Percentiles rank a stretch among this genome's conserved stretches.
Conservation (phyloP, 2,329 filamentous ascomycete species). For the Aureobasidium sp. region DNA sequence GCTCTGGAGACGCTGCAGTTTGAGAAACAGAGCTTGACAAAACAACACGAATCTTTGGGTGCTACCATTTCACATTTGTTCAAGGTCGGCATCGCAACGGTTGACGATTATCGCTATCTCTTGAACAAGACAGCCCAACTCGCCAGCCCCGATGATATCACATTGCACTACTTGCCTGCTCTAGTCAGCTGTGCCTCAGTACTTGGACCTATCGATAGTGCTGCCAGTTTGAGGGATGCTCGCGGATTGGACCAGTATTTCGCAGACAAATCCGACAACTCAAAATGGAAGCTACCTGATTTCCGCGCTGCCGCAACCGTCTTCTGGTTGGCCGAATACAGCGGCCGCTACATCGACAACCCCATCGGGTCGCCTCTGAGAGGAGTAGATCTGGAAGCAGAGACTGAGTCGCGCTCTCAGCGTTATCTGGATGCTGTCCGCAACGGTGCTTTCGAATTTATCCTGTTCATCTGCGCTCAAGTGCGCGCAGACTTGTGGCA, state of each 20-base stretch:
- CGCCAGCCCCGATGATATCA: conserved; percentile 66
- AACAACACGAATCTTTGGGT: conserved; percentile 82
- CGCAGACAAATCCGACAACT: conserved; percentile 56
- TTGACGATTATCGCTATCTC: conserved; percentile 66
- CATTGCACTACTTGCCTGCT: conserved; percentile 75
- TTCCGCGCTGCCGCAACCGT: conserved; percentile 70
- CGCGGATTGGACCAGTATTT: conserved; percentile 62
- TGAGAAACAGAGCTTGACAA: conserved; percentile 68
- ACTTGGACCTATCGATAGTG: conserved; percentile 70
- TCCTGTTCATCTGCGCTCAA: conserved; percentile 76
- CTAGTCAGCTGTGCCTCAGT: conserved; percentile 68
- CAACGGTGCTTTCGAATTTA: conserved; percentile 86
- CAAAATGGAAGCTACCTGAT: conserved; percentile 63
- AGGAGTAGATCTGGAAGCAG: conserved; percentile 55
- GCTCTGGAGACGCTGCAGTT: conserved; percentile 71
- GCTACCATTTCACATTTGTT: conserved; percentile 73
- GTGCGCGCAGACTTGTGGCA: conserved; percentile 76
- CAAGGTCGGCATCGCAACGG: conserved; percentile 61
- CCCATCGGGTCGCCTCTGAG: conserved; percentile 51
- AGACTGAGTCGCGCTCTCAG: conserved; percentile 61
- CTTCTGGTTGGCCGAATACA: conserved; percentile 92
- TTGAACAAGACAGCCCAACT: conserved; percentile 58
- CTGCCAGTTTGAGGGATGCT: conserved; percentile 58
- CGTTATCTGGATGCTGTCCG: conserved; percentile 53
- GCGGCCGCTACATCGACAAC: conserved; percentile 76